Evolutionary conservation across 371 early-diverging fungal species (phyloP), one percentile per base, ranked within the genome.

Genomic region (Parasitella parasitica): DNA sequence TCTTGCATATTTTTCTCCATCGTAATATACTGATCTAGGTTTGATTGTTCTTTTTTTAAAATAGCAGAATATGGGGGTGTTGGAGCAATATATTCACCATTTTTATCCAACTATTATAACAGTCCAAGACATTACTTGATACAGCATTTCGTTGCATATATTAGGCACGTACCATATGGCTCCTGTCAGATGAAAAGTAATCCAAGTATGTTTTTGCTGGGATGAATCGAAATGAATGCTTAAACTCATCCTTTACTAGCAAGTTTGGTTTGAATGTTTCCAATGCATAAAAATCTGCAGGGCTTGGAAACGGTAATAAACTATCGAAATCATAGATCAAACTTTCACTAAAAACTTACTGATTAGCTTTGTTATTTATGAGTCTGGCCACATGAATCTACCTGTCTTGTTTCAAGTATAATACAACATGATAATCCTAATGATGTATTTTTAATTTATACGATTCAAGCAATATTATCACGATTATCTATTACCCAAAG

Each of bases 381-480:
- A n/a, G n/a, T n/a, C 48, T 51, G 36, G 20, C 24, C 8, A 22
- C 22, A 11, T n/a, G n/a, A 3, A 0, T 37, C 38, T 54, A 54
- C n/a, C 28, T 56, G 9, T 55, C 55, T 22, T 36, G 27, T 9
- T 53, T 32, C 24, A 63, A 62, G 13, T 57, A 50, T 2, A 79
- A 27, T 13, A 79, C 64, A 12, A 79, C 80, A 67, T 79, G 80
- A 54, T 79, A 79, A 60, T 79, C 80, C 79, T 79, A 49, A 15
- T 20, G 0, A 28, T 37, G 9, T 4, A 27, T 11, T 26, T 30
- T 28, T 30, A 22, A 27, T 53, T 32, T 15, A 24, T 9, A 41
- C 43, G 35, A 35, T 16, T 8, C n/a, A 28, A 32, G 2, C 32
- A 37, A 56, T 15, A 16, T 22, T 6, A 9, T 30, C 13, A 30